Base-by-base conservation (phyloP, 805 yeast genomes). In the Phaffomyces antillensis region DNA sequence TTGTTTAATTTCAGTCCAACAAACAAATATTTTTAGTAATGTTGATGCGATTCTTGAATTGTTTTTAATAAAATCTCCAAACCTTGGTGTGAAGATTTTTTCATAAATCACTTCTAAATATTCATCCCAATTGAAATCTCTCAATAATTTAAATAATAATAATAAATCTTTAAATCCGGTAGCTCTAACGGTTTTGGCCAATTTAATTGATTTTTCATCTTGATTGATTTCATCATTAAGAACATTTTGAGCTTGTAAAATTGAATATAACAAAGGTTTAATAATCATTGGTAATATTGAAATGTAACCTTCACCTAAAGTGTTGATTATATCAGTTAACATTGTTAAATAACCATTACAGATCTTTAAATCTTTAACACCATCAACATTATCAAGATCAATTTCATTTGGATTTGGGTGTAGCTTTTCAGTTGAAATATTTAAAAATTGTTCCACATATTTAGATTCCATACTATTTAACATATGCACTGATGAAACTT, bases 1-100 rank as follows among this genome's bases (percentile, higher is more conserved):
- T 20, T 67, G 65, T 6, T 68, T 65, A 30, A 64, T 59, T 5
- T 69, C 58, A 40, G 84, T 67, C 80, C 95, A 76, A 9, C 74
- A 65, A 7, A 77, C 63, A 55, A 91, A 74, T 10, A 88, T 59
- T 45, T 71, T 76, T 76, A 28, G 11, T 28, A 90, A 66, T 37
- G 91, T 60, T 0, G 95, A 75, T 0, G 97, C 88, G 0, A 91
- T 82, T 55, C 84, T 88, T 58, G 88, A 95, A 30, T 83, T 67
- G 60, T 91, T 93, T 55, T 85, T 96, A 36, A 66, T 83, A 62
- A 91, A 91, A 12, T 72, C 67, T 1, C 49, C 68, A 53, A 93
- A 68, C 56, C 95, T 76, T 8, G 95, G 89, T 18, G 61, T 54
- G 13, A 91, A 67, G 20, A 88, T 68, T 23, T 67, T 58, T 4